These are phyloP conservation scores for Lactarius trivialis DNA, from an alignment of 768 basidiomycete genomes.

Conservation along the genomic window DNA sequence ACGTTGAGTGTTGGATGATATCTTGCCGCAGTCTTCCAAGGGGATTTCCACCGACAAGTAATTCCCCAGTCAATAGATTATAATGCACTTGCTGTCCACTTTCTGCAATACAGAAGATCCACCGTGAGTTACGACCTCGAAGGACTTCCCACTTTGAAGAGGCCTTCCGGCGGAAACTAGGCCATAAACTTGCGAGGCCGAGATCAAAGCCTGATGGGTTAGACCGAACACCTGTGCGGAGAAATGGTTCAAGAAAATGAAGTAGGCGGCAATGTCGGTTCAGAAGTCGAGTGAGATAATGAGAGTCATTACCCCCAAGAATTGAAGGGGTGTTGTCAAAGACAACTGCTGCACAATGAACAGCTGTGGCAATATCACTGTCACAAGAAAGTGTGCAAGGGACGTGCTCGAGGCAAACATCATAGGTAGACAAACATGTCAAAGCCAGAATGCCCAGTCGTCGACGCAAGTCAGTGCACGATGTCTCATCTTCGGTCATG, in stretches of 20 bases:
- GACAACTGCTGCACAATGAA: slow-evolving; percentile 1
- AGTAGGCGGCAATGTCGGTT: background rate
- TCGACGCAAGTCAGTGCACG: background rate
- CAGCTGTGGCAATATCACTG: background rate
- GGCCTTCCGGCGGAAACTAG: background rate
- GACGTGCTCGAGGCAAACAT: background rate
- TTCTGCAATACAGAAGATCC: background rate
- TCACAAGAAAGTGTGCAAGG: background rate
- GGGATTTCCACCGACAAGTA: background rate
- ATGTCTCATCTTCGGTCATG: background rate
- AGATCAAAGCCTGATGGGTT: background rate
- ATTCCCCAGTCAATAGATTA: slow-evolving; percentile 1
- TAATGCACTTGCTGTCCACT: background rate
- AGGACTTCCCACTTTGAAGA: background rate
- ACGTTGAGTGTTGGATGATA: background rate
- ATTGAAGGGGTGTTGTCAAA: background rate
- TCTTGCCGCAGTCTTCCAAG: slow-evolving; percentile 7
- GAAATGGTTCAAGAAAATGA: background rate
- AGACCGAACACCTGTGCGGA: background rate
- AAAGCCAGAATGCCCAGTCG: background rate
- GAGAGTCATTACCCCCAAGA: background rate
- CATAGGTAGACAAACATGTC: slow-evolving; percentile 1
- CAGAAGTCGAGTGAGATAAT: background rate
- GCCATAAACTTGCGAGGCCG: background rate
- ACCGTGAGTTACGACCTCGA: slow-evolving; percentile 1